Evolutionary conservation across 225 moss, liverwort and hornwort genomes (phyloP), one percentile per base, ranked within the genome.

Genomic region (Sphagnum tenellum): DNA sequence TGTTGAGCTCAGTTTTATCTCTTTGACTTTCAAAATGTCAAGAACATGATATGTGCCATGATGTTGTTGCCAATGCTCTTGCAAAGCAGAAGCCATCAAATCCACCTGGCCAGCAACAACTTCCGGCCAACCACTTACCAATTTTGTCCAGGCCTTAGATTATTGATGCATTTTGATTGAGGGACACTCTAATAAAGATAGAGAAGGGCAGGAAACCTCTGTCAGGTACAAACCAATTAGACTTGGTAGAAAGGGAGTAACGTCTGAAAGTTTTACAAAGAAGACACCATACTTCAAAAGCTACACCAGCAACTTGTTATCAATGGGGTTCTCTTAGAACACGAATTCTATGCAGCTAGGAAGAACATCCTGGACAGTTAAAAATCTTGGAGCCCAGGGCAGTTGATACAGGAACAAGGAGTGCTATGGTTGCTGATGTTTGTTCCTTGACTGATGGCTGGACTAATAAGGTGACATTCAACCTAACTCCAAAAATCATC

Each of bases 401-500:
- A 98, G 67, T 84, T 29, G 29, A 83, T 63, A 84, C 83, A 7
- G 96, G 96, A 46, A 81, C 92, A 44, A 90, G 87, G 69, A 92
- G 89, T 66, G 92, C 88, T 45, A 98, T 98, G 96, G 90, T 96
- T 56, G 96, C 92, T 6, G 96, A 96, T 69, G 90, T 92, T 12
- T 86, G 92, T 10, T 92, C 92, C 4, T 67, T 90, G 47, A 90
- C 96, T 62, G 96, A 96, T 51, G 96, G 96, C 49, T 74, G 82
- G 70, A 92, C 90, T 3, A 98, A 98, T 67, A 98, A 92, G 77
- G 96, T 98, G 1, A 92, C 90, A 3, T 98, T 98, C 75, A 98
- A 92, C 71, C 87, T 98, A 8, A 92, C 96, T 61, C 88, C 96
- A 8, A 92, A 98, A 57, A 98, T 98, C 57, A 98, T 92, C 90